These are phyloP conservation scores for Tetragonia tetragonoides DNA, from an alignment of 148 eudicot species.

Conservation along the genomic window DNA sequence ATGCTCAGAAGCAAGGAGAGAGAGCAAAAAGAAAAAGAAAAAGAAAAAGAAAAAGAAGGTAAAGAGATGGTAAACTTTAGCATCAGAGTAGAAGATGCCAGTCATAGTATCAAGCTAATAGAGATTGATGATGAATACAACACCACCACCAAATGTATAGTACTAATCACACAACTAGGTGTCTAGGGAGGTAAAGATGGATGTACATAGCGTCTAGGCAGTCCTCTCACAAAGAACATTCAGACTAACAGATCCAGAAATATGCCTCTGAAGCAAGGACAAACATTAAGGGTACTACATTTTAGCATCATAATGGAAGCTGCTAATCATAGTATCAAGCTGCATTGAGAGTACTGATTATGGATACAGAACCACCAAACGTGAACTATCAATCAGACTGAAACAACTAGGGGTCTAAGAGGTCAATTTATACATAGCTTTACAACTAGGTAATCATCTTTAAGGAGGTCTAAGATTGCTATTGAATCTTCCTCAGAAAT, in stretches of 20 bases:
- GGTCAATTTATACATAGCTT: neutral
- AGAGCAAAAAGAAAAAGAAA: no score
- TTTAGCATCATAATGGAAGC: no score
- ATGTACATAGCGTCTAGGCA: no score
- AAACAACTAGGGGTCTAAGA: neutral
- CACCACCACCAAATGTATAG: neutral
- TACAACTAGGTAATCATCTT: neutral
- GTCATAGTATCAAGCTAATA: neutral
- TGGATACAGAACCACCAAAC: no score
- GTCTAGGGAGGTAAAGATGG: no score
- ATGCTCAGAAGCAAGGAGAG: neutral
- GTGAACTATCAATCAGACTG: neutral
- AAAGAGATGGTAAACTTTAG: neutral
- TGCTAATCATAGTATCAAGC: no score
- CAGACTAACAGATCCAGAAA: no score
- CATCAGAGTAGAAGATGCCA: neutral
- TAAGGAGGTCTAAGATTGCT: neutral
- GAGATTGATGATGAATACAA: neutral
- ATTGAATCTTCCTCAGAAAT: neutral
- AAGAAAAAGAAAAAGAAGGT: neutral
- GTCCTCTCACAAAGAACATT: no score
- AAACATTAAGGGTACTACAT: no score
- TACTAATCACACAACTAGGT: neutral
- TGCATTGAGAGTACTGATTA: no score
- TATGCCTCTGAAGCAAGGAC: no score